Conservation (phyloP, 2,329 filamentous ascomycete species). For the Neophaeococcomyces mojaviensis region DNA sequence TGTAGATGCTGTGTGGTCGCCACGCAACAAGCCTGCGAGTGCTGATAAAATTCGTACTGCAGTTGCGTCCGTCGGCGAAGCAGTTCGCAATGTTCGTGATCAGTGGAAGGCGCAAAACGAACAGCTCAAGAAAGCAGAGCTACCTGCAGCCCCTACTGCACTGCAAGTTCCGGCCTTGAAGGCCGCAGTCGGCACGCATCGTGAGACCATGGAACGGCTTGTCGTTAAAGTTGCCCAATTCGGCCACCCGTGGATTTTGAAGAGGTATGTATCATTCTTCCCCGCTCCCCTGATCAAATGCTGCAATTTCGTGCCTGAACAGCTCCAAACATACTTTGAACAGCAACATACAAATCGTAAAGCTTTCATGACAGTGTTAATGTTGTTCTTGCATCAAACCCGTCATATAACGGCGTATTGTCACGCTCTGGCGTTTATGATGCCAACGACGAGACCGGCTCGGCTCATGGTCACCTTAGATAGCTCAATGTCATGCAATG, state of each 20-base stretch:
- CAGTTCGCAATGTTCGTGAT: slow-evolving; percentile 53
- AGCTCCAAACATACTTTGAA: not conserved
- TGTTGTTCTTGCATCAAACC: not conserved
- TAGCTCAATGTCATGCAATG: slow-evolving; percentile 5
- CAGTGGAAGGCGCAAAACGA: slow-evolving; percentile 53
- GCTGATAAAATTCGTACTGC: slow-evolving; percentile 48
- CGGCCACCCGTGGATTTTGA: slow-evolving; percentile 40
- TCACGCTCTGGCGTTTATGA: not conserved
- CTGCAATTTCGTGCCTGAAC: not conserved
- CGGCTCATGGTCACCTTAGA: slow-evolving; percentile 1
- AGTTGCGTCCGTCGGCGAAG: slow-evolving; percentile 51
- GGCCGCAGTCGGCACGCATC: slow-evolving; percentile 50
- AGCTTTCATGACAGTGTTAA: not conserved
- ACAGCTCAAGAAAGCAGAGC: slow-evolving; percentile 51
- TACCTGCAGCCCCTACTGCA: slow-evolving; percentile 38
- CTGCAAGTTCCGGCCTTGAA: slow-evolving; percentile 47
- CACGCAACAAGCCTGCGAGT: slow-evolving; percentile 43
- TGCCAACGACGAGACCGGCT: not conserved
- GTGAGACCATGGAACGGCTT: slow-evolving; percentile 49
- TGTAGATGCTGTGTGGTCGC: slow-evolving; percentile 54
- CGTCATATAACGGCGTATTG: not conserved
- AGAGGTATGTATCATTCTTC: slow-evolving; percentile 39
- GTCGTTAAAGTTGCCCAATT: slow-evolving; percentile 35
- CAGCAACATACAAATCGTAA: not conserved
- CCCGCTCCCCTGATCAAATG: not conserved